phyloP scores from a whole-genome alignment of 2,329 filamentous ascomycete species.

The Verticillium alfalfae region DNA sequence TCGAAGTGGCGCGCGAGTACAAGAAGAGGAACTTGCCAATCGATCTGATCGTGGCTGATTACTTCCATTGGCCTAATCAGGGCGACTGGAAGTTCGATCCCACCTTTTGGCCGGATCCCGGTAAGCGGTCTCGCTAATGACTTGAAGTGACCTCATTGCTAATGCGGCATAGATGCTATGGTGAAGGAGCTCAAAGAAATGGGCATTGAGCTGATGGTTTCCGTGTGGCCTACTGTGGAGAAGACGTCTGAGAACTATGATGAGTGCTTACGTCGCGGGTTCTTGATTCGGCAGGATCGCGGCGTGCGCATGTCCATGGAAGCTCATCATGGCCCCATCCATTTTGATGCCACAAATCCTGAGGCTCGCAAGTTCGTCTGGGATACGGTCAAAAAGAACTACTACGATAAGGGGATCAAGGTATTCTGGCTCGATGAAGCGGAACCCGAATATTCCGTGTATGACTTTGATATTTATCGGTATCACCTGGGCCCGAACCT shows the following conservation, averaged over 20 bases:
- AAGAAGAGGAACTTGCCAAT: constrained; percentile 48
- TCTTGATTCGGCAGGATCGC: constrained; percentile 55
- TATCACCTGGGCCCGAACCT: constrained; percentile 40
- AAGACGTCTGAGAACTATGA: constrained; percentile 23
- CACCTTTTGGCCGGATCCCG: constrained; percentile 58
- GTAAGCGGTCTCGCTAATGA: too few relatives aligned
- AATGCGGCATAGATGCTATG: constrained; percentile 44
- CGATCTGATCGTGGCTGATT: constrained; percentile 62
- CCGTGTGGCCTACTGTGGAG: constrained; percentile 56
- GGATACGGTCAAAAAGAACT: constrained; percentile 53
- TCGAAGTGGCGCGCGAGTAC: constrained; percentile 56
- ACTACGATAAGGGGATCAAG: constrained; percentile 56
- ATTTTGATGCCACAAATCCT: constrained; percentile 61
- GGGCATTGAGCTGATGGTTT: constrained; percentile 61
- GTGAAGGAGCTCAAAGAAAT: constrained; percentile 53
- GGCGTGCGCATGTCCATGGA: constrained; percentile 55
- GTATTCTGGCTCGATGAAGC: constrained; percentile 67
- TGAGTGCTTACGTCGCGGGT: constrained; percentile 27
- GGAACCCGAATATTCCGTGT: constrained; percentile 59
- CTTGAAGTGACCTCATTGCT: too few relatives aligned
- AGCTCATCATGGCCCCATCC: constrained; percentile 51
- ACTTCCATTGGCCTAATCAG: constrained; percentile 62
- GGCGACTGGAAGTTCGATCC: constrained; percentile 65
- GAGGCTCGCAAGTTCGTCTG: constrained; percentile 53
- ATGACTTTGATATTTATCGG: constrained; percentile 65